phyloP scores from a whole-genome alignment of 805 yeast species.

The Scheffersomyces lignosus region DNA sequence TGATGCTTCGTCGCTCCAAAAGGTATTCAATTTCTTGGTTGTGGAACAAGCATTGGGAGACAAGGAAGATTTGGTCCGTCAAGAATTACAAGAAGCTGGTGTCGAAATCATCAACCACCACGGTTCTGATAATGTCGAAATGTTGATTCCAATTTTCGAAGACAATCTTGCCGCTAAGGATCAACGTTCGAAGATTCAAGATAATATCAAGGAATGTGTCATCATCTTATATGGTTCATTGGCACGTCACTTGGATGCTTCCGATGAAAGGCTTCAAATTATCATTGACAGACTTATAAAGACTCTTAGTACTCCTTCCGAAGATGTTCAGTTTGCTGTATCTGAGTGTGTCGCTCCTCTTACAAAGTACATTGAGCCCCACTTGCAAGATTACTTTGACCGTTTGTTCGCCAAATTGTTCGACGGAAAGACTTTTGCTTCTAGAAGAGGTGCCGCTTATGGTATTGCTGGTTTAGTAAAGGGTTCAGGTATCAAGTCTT shows the following conservation, averaged over 20 bases:
- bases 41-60: slow-evolving; percentile 72
- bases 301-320: slow-evolving; percentile 85
- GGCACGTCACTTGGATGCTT: slow-evolving; percentile 74
- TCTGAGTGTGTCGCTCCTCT: slow-evolving; percentile 85
- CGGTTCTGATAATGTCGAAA: slow-evolving; percentile 69
- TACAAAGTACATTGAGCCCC: slow-evolving; percentile 54
- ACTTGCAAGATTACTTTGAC: slow-evolving; percentile 56
- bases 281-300: slow-evolving; percentile 69
- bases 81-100: slow-evolving; percentile 89
- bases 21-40: slow-evolving; percentile 63
- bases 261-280: slow-evolving; percentile 63
- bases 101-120: slow-evolving; percentile 63
- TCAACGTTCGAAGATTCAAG: slow-evolving; percentile 49
- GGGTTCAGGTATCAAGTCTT: slow-evolving; percentile 81
- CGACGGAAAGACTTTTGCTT: slow-evolving; percentile 43
- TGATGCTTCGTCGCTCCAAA: slow-evolving; percentile 42
- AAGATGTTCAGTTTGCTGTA: slow-evolving; percentile 85
- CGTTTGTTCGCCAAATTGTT: slow-evolving; percentile 60
- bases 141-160: slow-evolving; percentile 81
- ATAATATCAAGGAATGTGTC: slow-evolving; percentile 70
- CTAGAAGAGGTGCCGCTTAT: slow-evolving; percentile 93
- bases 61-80: slow-evolving; percentile 66
- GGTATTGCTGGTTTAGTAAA: slow-evolving; percentile 93
- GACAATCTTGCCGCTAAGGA: slow-evolving; percentile 53
- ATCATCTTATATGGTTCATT: slow-evolving; percentile 88